Conservation (phyloP, 2,329 filamentous ascomycete genomes). For the Diaporthe sp. region DNA sequence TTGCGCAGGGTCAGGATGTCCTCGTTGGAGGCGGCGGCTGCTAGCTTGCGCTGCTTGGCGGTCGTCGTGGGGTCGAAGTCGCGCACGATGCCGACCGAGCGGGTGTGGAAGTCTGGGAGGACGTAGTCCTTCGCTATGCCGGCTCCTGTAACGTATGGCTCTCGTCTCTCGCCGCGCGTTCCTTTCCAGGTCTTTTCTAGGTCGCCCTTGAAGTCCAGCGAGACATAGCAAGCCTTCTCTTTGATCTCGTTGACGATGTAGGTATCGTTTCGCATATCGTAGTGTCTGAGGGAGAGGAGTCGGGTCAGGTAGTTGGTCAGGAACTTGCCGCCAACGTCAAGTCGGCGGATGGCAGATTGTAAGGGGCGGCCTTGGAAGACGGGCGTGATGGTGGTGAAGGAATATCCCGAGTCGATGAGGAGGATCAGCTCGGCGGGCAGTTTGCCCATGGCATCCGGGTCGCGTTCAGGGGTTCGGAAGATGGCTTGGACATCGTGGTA, state of each 20-base stretch:
- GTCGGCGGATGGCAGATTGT: slow-evolving; percentile 83
- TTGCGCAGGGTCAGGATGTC: slow-evolving; percentile 90
- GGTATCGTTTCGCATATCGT: slow-evolving; percentile 94
- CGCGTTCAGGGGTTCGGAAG: slow-evolving; percentile 71
- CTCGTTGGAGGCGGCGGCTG: slow-evolving; percentile 69
- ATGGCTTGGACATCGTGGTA: slow-evolving; percentile 83
- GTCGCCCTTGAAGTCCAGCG: slow-evolving; percentile 80
- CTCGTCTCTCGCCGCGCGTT: slow-evolving; percentile 70
- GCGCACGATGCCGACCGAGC: slow-evolving; percentile 76
- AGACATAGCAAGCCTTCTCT: slow-evolving; percentile 88
- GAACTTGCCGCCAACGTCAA: slow-evolving; percentile 93
- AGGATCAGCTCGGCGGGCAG: slow-evolving; percentile 85
- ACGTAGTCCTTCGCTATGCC: slow-evolving; percentile 91
- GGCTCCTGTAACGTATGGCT: slow-evolving; percentile 62
- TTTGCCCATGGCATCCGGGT: slow-evolving; percentile 46
- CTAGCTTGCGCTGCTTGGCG: slow-evolving; percentile 64
- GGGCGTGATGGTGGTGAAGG: slow-evolving; percentile 91
- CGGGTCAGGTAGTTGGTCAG: slow-evolving; percentile 94
- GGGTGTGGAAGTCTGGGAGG: slow-evolving; percentile 81
- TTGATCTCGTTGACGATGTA: slow-evolving; percentile 98
- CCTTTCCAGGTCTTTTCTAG: slow-evolving; percentile 90
- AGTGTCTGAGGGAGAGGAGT: slow-evolving; percentile 89
- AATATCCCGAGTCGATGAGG: slow-evolving; percentile 92
- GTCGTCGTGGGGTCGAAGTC: slow-evolving; percentile 79
- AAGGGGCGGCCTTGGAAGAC: slow-evolving; percentile 85